Conservation (phyloP, 208 protist species). For the Crithidia sp. region DNA sequence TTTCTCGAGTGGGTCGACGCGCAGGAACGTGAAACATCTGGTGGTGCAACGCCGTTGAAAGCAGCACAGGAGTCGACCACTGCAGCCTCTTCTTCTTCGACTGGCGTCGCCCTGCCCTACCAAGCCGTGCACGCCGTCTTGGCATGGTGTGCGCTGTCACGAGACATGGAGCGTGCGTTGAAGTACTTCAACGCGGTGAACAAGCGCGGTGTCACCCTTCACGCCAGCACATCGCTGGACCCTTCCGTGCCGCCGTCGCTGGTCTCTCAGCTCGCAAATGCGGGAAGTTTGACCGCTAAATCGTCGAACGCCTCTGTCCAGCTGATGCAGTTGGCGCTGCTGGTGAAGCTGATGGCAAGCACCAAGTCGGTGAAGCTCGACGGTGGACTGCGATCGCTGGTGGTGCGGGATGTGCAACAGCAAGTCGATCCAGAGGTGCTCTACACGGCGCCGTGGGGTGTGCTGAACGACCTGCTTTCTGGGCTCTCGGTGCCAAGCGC, state of each 20-base stretch:
- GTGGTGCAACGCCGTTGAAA: constrained; percentile 5
- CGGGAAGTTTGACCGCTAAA: constrained; percentile 38
- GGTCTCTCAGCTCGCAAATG: not conserved
- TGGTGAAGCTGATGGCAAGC: constrained; percentile 80
- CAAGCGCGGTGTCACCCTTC: constrained; percentile 42
- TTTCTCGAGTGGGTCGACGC: constrained; percentile 38
- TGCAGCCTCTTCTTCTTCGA: not conserved
- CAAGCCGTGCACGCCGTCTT: constrained; percentile 62
- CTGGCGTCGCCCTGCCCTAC: constrained; percentile 51
- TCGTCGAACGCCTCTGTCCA: constrained; percentile 40
- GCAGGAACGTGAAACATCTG: not conserved
- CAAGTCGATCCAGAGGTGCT: constrained; percentile 52
- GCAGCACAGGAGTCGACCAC: not conserved
- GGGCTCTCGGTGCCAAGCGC: constrained; percentile 79
- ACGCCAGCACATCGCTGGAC: not conserved
- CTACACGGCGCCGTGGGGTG: constrained; percentile 59
- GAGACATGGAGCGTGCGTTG: constrained; percentile 73
- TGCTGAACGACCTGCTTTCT: constrained; percentile 81
- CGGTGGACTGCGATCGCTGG: constrained; percentile 69
- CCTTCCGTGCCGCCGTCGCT: constrained; percentile 1
- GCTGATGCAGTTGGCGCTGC: constrained; percentile 59
- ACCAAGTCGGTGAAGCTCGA: constrained; percentile 75
- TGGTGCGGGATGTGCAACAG: constrained; percentile 71
- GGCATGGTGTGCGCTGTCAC: constrained; percentile 61
- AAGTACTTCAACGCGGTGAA: constrained; percentile 70